Evolutionary conservation across 148 eudicot species (phyloP).

Genomic region (Salicornia ramosissima): DNA sequence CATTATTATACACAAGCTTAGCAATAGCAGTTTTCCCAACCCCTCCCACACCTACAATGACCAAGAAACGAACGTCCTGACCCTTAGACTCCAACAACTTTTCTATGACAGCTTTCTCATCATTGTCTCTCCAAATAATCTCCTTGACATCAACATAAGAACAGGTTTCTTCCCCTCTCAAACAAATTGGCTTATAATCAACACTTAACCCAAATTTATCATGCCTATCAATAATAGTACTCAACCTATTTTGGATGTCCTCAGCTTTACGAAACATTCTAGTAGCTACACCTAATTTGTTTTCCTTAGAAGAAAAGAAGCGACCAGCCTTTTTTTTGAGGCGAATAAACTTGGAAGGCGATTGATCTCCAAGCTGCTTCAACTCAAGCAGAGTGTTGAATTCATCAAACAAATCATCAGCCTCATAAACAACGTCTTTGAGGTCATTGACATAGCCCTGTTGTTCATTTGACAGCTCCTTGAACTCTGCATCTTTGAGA

Average conservation of each 20-base stretch:
- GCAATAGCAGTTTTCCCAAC: constrained; percentile 24
- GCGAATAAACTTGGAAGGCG: neutral
- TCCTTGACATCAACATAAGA: constrained; percentile 9
- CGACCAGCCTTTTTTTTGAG: neutral
- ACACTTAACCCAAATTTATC: neutral
- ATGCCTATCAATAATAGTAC: neutral
- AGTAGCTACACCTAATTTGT: neutral
- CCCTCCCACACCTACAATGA: constrained; percentile 19
- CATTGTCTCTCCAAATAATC: constrained; percentile 14
- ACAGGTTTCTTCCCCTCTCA: neutral
- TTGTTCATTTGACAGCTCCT: neutral
- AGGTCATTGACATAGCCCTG: too few species aligned
- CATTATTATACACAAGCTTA: constrained; percentile 10
- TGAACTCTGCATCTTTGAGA: neutral
- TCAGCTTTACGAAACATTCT: neutral
- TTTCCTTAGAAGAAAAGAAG: neutral
- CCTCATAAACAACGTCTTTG: constrained; percentile 19
- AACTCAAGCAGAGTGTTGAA: neutral
- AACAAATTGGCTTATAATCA: neutral
- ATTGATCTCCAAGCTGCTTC: neutral
- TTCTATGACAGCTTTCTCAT: neutral
- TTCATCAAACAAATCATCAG: constrained; percentile 23
- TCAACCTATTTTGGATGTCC: neutral
- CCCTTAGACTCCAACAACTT: neutral
- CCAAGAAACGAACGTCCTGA: neutral